Base-by-base conservation (phyloP, 495 filamentous ascomycete species). In the Annulohypoxylon moriforme region DNA sequence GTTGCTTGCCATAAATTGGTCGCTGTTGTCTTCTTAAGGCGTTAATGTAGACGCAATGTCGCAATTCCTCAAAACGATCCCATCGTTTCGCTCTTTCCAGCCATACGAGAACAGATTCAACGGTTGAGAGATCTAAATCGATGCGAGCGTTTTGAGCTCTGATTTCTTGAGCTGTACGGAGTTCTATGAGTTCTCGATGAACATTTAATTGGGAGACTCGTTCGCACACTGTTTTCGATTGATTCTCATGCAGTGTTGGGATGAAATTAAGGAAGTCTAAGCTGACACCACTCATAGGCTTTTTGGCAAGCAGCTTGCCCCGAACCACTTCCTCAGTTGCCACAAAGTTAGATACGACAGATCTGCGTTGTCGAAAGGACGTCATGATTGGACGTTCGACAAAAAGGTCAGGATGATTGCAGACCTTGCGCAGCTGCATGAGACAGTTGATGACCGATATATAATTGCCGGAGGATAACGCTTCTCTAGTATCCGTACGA, bases 391-490 rank as follows among this genome's bases (percentile, higher is more conserved):
- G 93, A 13, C 96, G 88, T n/a, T 96, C 96, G 70, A 98, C 92
- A 76, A 99, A 99, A 13, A 98, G 87, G 82, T 99, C 96, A 0
- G 96, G 96, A 76, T 99, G 96, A 73, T 98, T 98, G 85, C 96
- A 99, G 46, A 99, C 96, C 77, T 98, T 97, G 22, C 96, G 90
- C 29, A 99, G 85, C 77, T 97, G 94, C 96, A 99, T 97, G 46
- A 99, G 82, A 80, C 96, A 98, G 79, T 97, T 97, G 79, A 98
- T 98, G 76, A 98, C 97, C 8, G 93, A 97, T 71, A 98, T 89
- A 77, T 97, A 97, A 73, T 98, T 99, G 18, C 96, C 96, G 1
- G 93, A 97, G n/a, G 92, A 87, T 13, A 98, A 85, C 0, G 93
- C 97, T 71, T 93, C 89, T 64, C 92, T 89, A 0, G 96, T 98